A percentile compares a stretch with the other conserved stretches of the same genome.
phyloP scores from a whole-genome alignment of 176 grass and related monocot genomes.

The Saccharum spontaneum region DNA sequence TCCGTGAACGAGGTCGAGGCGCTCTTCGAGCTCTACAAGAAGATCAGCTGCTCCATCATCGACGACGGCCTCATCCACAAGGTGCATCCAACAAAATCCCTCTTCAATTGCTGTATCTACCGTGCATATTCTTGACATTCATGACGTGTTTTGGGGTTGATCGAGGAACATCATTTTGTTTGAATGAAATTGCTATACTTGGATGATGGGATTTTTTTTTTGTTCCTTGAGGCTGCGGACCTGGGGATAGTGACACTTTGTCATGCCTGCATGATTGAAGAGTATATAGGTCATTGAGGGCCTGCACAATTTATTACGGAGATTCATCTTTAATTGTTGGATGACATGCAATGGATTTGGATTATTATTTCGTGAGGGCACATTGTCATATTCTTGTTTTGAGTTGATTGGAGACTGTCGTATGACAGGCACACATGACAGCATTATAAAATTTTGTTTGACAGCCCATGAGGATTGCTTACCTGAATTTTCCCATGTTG shows the following conservation, averaged over 20 bases:
- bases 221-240: neutral
- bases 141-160: neutral
- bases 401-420: neutral
- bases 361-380: neutral
- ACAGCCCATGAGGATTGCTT: conserved; percentile 22
- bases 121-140: conserved; percentile 8
- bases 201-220: neutral
- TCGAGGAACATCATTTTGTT: neutral
- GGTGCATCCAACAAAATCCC: conserved; percentile 27
- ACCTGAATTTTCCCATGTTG: neutral
- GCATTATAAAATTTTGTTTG: conserved; percentile 29
- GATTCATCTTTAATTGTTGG: conserved; percentile 8
- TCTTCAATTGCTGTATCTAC: neutral
- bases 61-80: conserved; percentile 87
- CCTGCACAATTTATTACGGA: conserved; percentile 6
- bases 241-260: neutral
- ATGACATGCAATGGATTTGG: conserved; percentile 7
- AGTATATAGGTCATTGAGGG: neutral
- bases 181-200: neutral
- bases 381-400: neutral
- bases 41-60: conserved; percentile 77
- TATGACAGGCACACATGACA: conserved; percentile 11
- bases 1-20: conserved; percentile 87
- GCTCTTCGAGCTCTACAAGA: conserved; percentile 85
- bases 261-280: neutral